phyloP scores from a whole-genome alignment of 441 rosid species.

The Eruca vesicaria region DNA sequence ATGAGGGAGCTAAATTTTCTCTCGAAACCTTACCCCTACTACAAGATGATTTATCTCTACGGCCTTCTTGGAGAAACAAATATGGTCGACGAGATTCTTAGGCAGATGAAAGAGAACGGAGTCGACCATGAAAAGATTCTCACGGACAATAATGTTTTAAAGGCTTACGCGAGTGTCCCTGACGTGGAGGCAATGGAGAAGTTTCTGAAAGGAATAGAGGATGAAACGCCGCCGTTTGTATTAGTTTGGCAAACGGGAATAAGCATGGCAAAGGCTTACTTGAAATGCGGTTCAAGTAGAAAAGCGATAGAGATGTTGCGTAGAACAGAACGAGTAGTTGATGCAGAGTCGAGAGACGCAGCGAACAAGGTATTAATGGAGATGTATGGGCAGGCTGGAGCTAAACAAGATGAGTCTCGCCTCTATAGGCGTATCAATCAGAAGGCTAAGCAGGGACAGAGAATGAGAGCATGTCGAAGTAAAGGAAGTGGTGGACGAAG shows the following conservation, averaged over 20 bases:
- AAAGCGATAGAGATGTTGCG: conserved; percentile 3
- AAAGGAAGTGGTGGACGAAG: neutral
- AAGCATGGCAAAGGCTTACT: conserved; percentile 5
- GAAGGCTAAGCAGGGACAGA: neutral
- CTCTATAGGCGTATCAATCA: neutral
- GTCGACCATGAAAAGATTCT: conserved; percentile 1
- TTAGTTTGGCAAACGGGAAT: neutral
- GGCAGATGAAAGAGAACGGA: conserved; percentile 7
- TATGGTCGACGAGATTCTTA: conserved; percentile 4
- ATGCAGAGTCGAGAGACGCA: no score
- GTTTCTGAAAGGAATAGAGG: neutral
- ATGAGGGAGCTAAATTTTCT: conserved; percentile 3
- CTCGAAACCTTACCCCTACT: conserved; percentile 8
- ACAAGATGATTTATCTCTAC: neutral
- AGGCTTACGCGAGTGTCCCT: conserved; percentile 11
- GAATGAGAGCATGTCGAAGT: neutral
- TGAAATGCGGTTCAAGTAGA: neutral
- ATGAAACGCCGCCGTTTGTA: neutral
- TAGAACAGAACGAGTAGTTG: conserved; percentile 9
- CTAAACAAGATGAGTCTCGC: neutral
- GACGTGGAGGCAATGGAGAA: conserved; percentile 14
- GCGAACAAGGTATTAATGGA: no score
- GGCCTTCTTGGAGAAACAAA: conserved; percentile 4
- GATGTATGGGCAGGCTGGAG: neutral
- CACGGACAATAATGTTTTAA: conserved; percentile 14